Evolutionary conservation across 2,329 filamentous ascomycete genomes (phyloP).

Genomic region (Phaeosphaeriaceae sp.): DNA sequence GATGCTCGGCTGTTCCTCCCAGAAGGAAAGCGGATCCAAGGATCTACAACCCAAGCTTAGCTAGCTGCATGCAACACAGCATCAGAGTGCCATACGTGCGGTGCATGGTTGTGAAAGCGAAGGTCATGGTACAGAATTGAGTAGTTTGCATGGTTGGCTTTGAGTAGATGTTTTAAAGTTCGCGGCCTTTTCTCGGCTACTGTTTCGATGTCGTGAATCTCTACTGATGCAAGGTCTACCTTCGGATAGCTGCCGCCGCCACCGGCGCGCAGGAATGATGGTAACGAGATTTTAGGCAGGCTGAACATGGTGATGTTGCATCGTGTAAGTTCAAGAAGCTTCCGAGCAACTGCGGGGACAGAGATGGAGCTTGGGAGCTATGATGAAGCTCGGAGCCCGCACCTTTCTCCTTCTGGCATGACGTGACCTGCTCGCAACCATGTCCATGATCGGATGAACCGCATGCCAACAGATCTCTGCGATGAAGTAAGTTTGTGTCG

Average conservation of each 20-base stretch:
- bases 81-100: constrained; percentile 65
- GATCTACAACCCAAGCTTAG: constrained; percentile 58
- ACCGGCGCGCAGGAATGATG: constrained; percentile 26
- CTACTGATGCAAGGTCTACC: constrained; percentile 69
- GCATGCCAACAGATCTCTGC: constrained; percentile 2
- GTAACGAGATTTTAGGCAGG: constrained; percentile 28
- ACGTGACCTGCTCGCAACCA: constrained; percentile 30
- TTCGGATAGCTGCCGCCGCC: constrained; percentile 29
- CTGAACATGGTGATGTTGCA: constrained; percentile 30
- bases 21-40: constrained; percentile 87
- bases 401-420: constrained; percentile 32
- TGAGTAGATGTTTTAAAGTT: constrained; percentile 87
- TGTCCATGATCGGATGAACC: constrained; percentile 3
- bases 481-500: too few relatives aligned
- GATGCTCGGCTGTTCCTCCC: constrained; percentile 74
- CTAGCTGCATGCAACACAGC: constrained; percentile 28
- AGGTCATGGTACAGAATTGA: constrained; percentile 80
- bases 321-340: constrained; percentile 6
- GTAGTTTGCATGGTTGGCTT: constrained; percentile 90
- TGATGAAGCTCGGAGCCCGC: constrained; percentile 13
- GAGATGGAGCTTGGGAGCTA: constrained; percentile 13
- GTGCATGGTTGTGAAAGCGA: constrained; percentile 81
- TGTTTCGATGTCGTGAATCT: constrained; percentile 81
- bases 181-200: constrained; percentile 79
- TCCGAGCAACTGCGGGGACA: constrained; percentile 28